Base-by-base conservation (phyloP, 306 rosid species). In the Pachyrhizus erosus region DNA sequence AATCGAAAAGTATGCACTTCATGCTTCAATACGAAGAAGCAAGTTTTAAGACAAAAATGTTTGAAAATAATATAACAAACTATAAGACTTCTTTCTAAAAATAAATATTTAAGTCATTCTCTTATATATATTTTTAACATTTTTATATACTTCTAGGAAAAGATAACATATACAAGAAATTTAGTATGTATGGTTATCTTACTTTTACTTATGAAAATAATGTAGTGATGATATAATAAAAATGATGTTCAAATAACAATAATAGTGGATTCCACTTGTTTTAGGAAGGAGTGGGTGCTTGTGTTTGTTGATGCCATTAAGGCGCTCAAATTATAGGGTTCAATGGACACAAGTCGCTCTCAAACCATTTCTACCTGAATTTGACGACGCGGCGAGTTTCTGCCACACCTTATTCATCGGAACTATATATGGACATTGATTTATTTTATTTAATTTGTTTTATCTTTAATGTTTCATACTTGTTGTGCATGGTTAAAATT, bases 321-420 rank as follows among this genome's bases (percentile, higher is more conserved):
- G 76, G 79, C 87, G 72, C 43, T 75, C 23, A 84, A 62, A 17
- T 65, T 11, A 34, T 13, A 23, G 74, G 57, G 57, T 39, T 58
- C 65, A 84, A 42, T n/a, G 57, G 34, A 10, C 55, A 10, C 1
- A 73, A 18, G 78, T 80, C 75, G 26, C 80, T 20, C 45, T 62
- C 75, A 55, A 17, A 57, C 46, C 4, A 6, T 72, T 55, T 77
- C 51, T 78, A 26, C 70, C 62, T 42, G 52, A 73, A 7, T 65
- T 77, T 72, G 66, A 48, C 79, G 76, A 75, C 18, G 80, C 86
- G 77, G 70, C 80, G 79, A 78, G 73, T 79, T 76, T 82, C 66
- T 74, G 64, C 79, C 87, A 81, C 70, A 82, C 74, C 78, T 75
- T 60, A 65, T 88, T 85, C 86, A 43, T 39, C 54, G 10, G 29